Base-by-base conservation (phyloP, 805 yeast genomes). In the Saccharomycopsis sp. region DNA sequence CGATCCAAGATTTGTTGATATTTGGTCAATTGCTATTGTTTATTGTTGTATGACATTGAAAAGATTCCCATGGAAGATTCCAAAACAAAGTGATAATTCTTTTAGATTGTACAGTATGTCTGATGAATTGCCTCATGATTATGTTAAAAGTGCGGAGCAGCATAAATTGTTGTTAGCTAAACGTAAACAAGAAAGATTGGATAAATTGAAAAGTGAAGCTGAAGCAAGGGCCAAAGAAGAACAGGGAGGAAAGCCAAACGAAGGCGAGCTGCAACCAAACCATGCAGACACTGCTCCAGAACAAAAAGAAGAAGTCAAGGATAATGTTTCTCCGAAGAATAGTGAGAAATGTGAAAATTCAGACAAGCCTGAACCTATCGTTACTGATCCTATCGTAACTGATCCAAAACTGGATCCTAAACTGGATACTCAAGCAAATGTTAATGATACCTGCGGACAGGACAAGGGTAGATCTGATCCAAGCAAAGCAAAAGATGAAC, bases 51-150 rank as follows among this genome's bases (percentile, higher is more conserved):
- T 85, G 90, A 81, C 86, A 53, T 66, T 85, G 49, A 80, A 84
- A 62, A 72, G 89, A 57, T 85, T 85, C 59, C 95, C 95, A 2
- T 85, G 95, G 95, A 85, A 84, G 59, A 84, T 81, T 1, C 94
- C 95, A 9, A 76, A 74, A 53, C 67, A 66, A 14, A 61, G 76
- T 27, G 95, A 85, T 60, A 79, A 81, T 51, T 80, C 87, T 54
- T 85, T 77, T 60, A 74, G 72, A 53, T 64, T 84, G 26, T 85
- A 74, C 56, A 74, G 79, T 40, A 61, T 74, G 71, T 70, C 67
- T 4, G 93, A 85, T 64, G 93, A 85, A 56, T 70, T 72, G 41
- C 81, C 82, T 56, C 93, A 84, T 61, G 89, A 85, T 62, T 85
- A 85, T 63, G 64, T 64, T 20, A 73, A 79, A 51, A 77, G 85